Conservation (phyloP, 2,329 filamentous ascomycete species). For the Cladophialophora psammophila region DNA sequence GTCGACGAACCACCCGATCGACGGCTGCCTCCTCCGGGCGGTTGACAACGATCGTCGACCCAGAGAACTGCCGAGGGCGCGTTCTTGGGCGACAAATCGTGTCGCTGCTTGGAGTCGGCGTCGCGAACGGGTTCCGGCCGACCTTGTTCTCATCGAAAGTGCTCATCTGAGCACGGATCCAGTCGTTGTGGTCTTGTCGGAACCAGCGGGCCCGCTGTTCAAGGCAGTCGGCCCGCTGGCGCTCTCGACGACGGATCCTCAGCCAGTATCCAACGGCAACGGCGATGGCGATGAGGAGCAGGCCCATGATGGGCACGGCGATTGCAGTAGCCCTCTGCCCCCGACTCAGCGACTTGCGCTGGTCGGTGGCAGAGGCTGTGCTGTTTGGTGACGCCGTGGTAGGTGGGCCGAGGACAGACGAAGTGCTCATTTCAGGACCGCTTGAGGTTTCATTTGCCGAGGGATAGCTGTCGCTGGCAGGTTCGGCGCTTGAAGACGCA, state of each 20-base stretch:
- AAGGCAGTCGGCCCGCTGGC: slow-evolving; percentile 15
- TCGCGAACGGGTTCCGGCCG: slow-evolving; percentile 2
- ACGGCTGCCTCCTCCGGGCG: not conserved
- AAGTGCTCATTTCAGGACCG: not conserved
- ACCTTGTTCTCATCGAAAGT: slow-evolving; percentile 21
- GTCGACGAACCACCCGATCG: slow-evolving; percentile 16
- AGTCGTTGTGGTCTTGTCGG: slow-evolving; percentile 22
- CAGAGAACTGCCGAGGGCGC: not conserved
- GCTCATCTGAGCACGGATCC: slow-evolving; percentile 18
- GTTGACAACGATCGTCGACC: not conserved
- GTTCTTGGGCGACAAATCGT: slow-evolving; percentile 4
- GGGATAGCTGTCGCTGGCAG: not conserved
- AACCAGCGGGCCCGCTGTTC: slow-evolving; percentile 22
- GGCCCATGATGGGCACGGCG: not conserved
- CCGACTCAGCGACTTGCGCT: not conserved
- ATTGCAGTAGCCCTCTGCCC: not conserved
- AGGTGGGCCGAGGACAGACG: not conserved
- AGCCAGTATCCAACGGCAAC: slow-evolving; percentile 16
- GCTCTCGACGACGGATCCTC: slow-evolving; percentile 12
- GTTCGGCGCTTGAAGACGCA: not conserved
- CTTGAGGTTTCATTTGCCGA: not conserved
- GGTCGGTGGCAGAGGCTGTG: not conserved
- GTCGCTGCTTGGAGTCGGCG: not conserved
- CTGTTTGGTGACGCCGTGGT: not conserved
- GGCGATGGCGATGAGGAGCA: slow-evolving; percentile 7